Evolutionary conservation across 1,139 yeast genomes (phyloP).

Genomic region (Hanseniaspora sp.): DNA sequence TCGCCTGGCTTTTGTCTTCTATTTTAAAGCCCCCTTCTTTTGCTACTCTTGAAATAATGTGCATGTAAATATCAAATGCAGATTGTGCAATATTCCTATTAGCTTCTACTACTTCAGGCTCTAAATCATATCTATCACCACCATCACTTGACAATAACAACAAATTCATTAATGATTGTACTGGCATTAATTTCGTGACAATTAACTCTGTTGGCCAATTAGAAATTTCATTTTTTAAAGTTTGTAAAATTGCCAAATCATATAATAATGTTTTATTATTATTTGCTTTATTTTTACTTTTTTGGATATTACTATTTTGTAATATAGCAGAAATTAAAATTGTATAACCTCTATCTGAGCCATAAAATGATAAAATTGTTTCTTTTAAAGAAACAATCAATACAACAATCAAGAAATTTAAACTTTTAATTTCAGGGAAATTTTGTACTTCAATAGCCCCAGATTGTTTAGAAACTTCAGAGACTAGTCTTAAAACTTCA

Average conservation of each 20-base stretch:
- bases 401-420: conserved; percentile 11
- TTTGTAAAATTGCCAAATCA: conserved; percentile 12
- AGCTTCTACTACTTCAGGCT: conserved; percentile 9
- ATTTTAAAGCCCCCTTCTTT: conserved; percentile 6
- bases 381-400: conserved; percentile 4
- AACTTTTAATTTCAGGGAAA: conserved; percentile 10
- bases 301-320: conserved; percentile 12
- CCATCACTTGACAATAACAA: background rate
- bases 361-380: conserved; percentile 7
- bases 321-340: conserved; percentile 12
- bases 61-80: conserved; percentile 13
- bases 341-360: conserved; percentile 12
- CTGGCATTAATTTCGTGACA: conserved; percentile 14
- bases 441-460: conserved; percentile 7
- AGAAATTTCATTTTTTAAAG: conserved; percentile 12
- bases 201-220: conserved; percentile 16
- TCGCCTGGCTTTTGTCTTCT: conserved; percentile 9
- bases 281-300: conserved; percentile 1
- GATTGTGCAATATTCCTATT: conserved; percentile 12
- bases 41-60: conserved; percentile 12
- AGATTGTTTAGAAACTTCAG: conserved; percentile 12
- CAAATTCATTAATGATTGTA: conserved; percentile 10
- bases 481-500: conserved; percentile 13
- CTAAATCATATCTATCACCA: background rate
- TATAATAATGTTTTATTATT: background rate